These are phyloP conservation scores for Syzygium jambos DNA, from an alignment of 345 rosid genomes.

Conservation along the genomic window DNA sequence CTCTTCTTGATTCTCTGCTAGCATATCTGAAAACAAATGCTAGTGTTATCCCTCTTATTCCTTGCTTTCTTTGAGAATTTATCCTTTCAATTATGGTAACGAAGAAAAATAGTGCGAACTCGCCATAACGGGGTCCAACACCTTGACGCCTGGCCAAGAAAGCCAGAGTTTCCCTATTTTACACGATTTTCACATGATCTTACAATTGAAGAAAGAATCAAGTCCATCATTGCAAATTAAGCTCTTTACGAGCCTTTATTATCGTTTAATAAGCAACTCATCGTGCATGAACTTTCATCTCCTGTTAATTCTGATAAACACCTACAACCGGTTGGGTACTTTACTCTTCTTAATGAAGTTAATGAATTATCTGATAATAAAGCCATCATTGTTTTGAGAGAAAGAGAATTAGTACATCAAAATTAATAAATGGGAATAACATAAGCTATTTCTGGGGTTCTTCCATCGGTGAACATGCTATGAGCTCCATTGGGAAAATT, in stretches of 20 bases:
- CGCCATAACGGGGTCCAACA: slow-evolving; percentile 46
- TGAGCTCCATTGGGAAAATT: neutral
- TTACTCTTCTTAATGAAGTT: neutral
- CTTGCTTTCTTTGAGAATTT: neutral
- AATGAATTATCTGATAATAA: neutral
- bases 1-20: slow-evolving; percentile 60
- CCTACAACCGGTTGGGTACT: neutral
- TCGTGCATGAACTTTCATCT: neutral
- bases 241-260: neutral
- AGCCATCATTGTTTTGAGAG: neutral
- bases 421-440: neutral
- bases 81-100: neutral
- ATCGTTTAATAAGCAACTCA: neutral
- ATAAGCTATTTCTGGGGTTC: neutral
- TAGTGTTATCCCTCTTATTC: too few relatives aligned
- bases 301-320: neutral
- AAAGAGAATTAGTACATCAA: neutral
- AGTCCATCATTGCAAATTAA: neutral
- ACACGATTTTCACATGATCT: too few relatives aligned
- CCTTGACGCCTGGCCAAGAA: slow-evolving; percentile 63
- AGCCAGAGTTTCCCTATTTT: slow-evolving; percentile 39
- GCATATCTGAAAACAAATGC: slow-evolving; percentile 37
- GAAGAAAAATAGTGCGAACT: neutral
- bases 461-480: neutral
- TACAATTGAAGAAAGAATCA: too few relatives aligned